These are phyloP conservation scores for Fraxinus velutina DNA, from an alignment of 305 asterid genomes.

Conservation along the genomic window DNA sequence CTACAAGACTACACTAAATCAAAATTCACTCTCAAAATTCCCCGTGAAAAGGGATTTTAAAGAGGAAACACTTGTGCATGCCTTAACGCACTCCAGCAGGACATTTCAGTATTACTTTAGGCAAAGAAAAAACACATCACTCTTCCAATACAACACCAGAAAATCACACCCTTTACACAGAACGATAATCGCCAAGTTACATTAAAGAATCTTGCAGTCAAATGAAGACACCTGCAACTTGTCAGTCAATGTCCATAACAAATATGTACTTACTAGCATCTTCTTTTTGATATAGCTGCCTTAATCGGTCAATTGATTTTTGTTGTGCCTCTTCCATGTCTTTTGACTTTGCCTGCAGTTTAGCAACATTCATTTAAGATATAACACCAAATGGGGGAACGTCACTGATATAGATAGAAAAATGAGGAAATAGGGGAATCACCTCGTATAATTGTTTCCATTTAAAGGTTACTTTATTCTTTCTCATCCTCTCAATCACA, in stretches of 20 bases:
- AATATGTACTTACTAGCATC: conserved; percentile 52
- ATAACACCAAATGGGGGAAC: conserved; percentile 18
- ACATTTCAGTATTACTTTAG: neutral
- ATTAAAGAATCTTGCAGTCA: neutral
- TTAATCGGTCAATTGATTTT: conserved; percentile 44
- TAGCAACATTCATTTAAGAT: conserved; percentile 19
- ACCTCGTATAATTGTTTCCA: conserved; percentile 81
- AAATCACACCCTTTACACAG: neutral
- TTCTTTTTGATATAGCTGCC: conserved; percentile 52
- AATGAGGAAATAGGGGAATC: conserved; percentile 17
- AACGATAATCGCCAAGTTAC: neutral
- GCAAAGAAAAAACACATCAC: neutral
- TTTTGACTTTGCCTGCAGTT: conserved; percentile 57
- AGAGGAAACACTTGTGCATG: neutral
- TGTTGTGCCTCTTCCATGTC: conserved; percentile 51
- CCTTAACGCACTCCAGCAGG: neutral
- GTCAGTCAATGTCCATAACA: neutral
- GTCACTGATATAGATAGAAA: neutral
- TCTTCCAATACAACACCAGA: neutral
- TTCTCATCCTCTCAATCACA: conserved; percentile 51
- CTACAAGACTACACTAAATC: neutral
- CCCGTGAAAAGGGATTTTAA: neutral
- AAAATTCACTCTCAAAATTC: neutral
- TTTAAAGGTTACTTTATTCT: conserved; percentile 37
- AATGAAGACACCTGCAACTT: neutral